phyloP scores from a whole-genome alignment of 768 basidiomycete genomes.

The Hypholoma fasciculare region DNA sequence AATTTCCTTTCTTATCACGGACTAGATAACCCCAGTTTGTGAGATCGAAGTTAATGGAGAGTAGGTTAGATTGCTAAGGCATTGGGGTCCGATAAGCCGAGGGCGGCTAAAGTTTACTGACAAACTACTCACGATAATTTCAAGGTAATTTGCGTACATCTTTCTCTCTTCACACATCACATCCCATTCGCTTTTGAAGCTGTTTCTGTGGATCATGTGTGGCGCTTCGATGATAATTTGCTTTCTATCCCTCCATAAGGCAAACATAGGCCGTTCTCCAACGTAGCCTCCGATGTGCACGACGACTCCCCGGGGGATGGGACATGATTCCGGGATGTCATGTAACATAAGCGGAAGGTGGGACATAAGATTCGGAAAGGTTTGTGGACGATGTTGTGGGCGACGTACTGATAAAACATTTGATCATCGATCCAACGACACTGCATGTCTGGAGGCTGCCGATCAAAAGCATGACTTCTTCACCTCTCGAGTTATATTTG shows the following conservation, averaged over 20 bases:
- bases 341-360: neutral
- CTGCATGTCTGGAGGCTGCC: neutral
- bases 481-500: neutral
- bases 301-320: neutral
- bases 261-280: slow-evolving; percentile 1
- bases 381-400: neutral
- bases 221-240: slow-evolving; percentile 11
- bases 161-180: neutral
- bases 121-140: neutral
- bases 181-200: too few species aligned
- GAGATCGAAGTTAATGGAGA: slow-evolving; percentile 7
- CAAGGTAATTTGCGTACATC: neutral
- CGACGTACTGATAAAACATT: neutral
- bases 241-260: neutral
- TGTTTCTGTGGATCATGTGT: too few species aligned
- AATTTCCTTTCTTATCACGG: slow-evolving; percentile 23
- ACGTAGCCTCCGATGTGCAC: neutral
- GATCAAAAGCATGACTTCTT: neutral
- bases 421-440: neutral
- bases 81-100: too few species aligned
- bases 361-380: neutral
- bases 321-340: slow-evolving; percentile 5
- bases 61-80: slow-evolving; percentile 10
- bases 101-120: neutral
- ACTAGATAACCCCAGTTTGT: slow-evolving; percentile 15